Conservation (phyloP, 2,329 filamentous ascomycete genomes). For the Periconia sp. region DNA sequence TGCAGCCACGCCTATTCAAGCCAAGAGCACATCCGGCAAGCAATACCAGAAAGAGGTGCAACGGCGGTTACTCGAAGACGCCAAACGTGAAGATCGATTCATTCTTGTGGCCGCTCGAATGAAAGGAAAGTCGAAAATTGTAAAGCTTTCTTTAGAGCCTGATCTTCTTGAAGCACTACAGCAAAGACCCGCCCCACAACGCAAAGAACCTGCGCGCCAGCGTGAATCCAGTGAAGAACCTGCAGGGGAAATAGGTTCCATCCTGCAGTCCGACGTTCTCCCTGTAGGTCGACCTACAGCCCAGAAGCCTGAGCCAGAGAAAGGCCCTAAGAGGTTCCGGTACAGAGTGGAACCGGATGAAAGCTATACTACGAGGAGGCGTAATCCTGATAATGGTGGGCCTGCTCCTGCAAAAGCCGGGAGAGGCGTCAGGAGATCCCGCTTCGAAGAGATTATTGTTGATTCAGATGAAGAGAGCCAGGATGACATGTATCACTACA, state of each 20-base stretch:
- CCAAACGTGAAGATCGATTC: conserved; percentile 47
- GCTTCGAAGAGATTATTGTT: conserved; percentile 51
- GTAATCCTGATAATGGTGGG: conserved; percentile 25
- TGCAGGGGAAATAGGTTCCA: conserved; percentile 23
- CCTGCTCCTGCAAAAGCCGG: conserved; percentile 20
- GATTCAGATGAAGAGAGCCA: conserved; percentile 48
- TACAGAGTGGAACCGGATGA: conserved; percentile 44
- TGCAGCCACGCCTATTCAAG: conserved; percentile 33
- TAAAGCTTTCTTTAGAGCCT: conserved; percentile 43
- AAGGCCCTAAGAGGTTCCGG: conserved; percentile 37
- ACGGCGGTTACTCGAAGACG: conserved; percentile 46
- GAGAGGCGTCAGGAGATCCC: conserved; percentile 15
- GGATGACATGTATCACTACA: conserved; percentile 22
- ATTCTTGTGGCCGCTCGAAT: conserved; percentile 50
- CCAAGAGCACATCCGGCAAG: conserved; percentile 47
- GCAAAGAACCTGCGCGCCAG: conserved; percentile 16
- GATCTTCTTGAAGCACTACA: conserved; percentile 40
- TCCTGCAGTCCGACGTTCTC: conserved; percentile 42
- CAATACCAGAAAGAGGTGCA: conserved; percentile 53
- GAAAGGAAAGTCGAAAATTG: conserved; percentile 48
- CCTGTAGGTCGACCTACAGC: conserved; percentile 17
- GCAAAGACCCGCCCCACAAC: conserved; percentile 34
- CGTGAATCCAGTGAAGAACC: conserved; percentile 27
- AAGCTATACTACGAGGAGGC: conserved; percentile 38
- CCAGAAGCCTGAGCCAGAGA: conserved; percentile 26